Evolutionary conservation across 495 filamentous ascomycete genomes (phyloP).

Genomic region (Hypoxylon crocopeplum): DNA sequence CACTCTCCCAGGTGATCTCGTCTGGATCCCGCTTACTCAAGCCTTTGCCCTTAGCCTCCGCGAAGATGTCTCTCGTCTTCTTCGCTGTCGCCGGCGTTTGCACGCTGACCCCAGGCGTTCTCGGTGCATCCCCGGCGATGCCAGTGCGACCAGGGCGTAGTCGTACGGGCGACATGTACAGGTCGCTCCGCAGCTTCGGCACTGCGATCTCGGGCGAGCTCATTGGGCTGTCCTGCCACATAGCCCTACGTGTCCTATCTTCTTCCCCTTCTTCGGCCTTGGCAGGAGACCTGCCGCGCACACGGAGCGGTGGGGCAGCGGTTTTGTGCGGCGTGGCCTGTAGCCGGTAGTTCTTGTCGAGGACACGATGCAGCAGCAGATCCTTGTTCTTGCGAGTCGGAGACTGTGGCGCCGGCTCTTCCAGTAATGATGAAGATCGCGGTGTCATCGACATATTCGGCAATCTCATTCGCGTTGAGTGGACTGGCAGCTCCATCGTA

Average conservation of each 20-base stretch:
- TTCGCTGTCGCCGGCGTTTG: slow-evolving; percentile 65
- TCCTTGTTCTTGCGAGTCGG: slow-evolving; percentile 63
- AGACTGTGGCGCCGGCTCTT: slow-evolving; percentile 45
- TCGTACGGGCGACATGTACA: slow-evolving; percentile 77
- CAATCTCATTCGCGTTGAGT: slow-evolving; percentile 49
- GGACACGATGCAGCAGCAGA: slow-evolving; percentile 82
- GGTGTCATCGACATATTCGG: slow-evolving; percentile 66
- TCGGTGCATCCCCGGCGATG: slow-evolving; percentile 45
- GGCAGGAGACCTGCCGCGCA: slow-evolving; percentile 39
- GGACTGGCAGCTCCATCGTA: slow-evolving; percentile 48
- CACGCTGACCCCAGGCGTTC: slow-evolving; percentile 79
- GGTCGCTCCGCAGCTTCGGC: slow-evolving; percentile 80
- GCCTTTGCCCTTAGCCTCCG: slow-evolving; percentile 39
- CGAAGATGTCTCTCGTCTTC: slow-evolving; percentile 55
- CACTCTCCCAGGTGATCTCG: slow-evolving; percentile 70
- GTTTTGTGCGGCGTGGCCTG: slow-evolving; percentile 83
- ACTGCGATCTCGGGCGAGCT: slow-evolving; percentile 80
- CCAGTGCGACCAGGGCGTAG: slow-evolving; percentile 12
- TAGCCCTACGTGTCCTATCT: slow-evolving; percentile 36
- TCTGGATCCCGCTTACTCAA: slow-evolving; percentile 45
- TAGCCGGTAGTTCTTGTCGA: slow-evolving; percentile 92
- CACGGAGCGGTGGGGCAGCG: slow-evolving; percentile 1
- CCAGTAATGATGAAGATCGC: slow-evolving; percentile 43
- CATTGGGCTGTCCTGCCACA: slow-evolving; percentile 66
- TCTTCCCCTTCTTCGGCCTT: slow-evolving; percentile 46